Conservation (phyloP, 768 basidiomycete genomes). For the Macrolepiota fuliginosa region DNA sequence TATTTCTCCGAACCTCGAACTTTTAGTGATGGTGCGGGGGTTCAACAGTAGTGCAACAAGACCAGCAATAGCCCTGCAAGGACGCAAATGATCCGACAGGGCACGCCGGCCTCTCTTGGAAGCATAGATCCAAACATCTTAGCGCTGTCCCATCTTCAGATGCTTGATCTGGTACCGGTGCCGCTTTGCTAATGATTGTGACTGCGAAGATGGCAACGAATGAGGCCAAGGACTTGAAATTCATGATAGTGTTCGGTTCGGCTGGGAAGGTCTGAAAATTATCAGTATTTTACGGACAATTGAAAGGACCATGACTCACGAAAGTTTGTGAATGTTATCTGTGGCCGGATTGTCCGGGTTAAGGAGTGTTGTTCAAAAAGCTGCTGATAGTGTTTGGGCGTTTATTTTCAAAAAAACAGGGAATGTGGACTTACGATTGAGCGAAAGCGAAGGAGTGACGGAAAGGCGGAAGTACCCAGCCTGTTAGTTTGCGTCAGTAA, state of each 20-base stretch:
- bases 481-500: not conserved
- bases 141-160: not conserved
- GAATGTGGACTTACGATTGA: not conserved
- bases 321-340: too few relatives aligned
- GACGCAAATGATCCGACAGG: not conserved
- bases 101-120: not conserved
- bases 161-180: not conserved
- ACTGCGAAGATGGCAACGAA: not conserved
- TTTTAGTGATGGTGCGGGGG: not conserved
- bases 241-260: not conserved
- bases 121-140: not conserved
- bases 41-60: not conserved
- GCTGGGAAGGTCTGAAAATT: not conserved
- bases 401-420: not conserved
- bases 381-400: not conserved
- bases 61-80: not conserved
- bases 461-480: not conserved
- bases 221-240: not conserved
- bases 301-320: not conserved
- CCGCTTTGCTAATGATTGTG: not conserved
- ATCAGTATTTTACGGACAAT: not conserved
- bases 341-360: not conserved
- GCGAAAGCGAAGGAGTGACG: not conserved
- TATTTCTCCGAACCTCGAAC: not conserved
- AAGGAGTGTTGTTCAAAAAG: not conserved